Evolutionary conservation across 768 basidiomycete genomes (phyloP), one percentile per base, ranked within the genome.

Genomic region (Leucosporidium yakuticum): DNA sequence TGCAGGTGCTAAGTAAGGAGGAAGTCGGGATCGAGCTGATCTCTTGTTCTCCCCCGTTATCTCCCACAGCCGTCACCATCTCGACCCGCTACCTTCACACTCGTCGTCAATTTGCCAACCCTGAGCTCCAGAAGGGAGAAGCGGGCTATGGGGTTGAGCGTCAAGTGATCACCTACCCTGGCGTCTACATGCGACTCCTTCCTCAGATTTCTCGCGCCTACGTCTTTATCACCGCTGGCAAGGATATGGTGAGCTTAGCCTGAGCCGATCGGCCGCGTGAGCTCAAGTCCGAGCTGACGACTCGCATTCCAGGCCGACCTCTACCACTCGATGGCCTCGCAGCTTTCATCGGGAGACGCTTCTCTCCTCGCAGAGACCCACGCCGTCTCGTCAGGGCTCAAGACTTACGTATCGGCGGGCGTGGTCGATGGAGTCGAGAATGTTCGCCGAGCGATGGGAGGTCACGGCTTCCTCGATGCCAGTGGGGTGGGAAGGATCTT

Each of bases 401-500:
- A 90, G 76, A 81, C 84, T 5, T 80, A 87, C 36, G 84, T 83
- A 5, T 82, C 84, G 1, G 81, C 82, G 0, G 76, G 80, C n/a
- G 79, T 81, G 7, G 81, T 70, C 20, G 69, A 64, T 15, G 69
- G 73, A 1, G 25, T 66, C 31, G 73, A 73, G 50, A 65, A 54
- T 4, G 47, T 60, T 20, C 66, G 73, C 2, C 57, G 73, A 8
- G 67, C 86, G 0, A 84, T 89, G 83, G 89, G 88, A 60, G 88
- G 88, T 5, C 88, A 90, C 77, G 88, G 89, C 0, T 89, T 84
- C 77, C 87, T 87, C 71, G 83, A 81, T 0, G 87, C 86, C 70
- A 81, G 86, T 0, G 88, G 87, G 4, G 80, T 90, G 1, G 88
- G 88, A 6, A 78, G 63, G 34, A 50, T 74, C 50, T 71, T 59